A percentile compares a stretch with the other conserved stretches of the same genome.
These are phyloP conservation scores for Rhododendron ovatum DNA, from an alignment of 148 eudicot species.

Conservation along the genomic window DNA sequence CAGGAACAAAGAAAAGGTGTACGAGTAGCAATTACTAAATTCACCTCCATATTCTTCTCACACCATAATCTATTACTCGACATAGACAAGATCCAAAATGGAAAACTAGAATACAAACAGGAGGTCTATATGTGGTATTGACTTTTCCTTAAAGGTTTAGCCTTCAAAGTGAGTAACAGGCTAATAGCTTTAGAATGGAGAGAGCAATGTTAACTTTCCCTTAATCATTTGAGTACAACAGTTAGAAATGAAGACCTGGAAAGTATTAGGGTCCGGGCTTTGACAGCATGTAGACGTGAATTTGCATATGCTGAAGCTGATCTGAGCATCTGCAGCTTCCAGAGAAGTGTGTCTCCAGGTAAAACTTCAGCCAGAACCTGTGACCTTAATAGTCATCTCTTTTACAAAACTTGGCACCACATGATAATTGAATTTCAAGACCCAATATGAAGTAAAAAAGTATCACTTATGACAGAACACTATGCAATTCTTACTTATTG, in stretches of 20 bases:
- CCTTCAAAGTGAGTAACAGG: background rate
- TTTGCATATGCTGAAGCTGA: slow-evolving; percentile 57
- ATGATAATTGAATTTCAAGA: background rate
- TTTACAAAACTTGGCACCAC: background rate
- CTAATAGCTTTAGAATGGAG: background rate
- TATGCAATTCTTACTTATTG: background rate
- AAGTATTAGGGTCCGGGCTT: slow-evolving; percentile 59
- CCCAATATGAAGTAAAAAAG: slow-evolving; percentile 1
- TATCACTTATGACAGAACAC: background rate
- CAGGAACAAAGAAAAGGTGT: background rate
- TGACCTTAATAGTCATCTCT: slow-evolving; percentile 8
- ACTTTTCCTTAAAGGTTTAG: background rate
- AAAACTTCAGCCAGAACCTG: slow-evolving; percentile 57
- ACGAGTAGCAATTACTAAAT: background rate
- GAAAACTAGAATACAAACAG: background rate
- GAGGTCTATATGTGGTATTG: background rate
- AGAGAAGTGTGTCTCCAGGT: slow-evolving; percentile 46
- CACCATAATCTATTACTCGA: background rate
- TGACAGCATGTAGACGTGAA: slow-evolving; percentile 69
- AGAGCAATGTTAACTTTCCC: background rate
- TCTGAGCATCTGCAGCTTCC: slow-evolving; percentile 70
- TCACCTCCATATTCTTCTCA: background rate
- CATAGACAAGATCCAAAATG: background rate
- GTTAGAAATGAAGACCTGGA: slow-evolving; percentile 37
- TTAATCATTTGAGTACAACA: background rate